A percentile compares a stretch with the other conserved stretches of the same genome.
Evolutionary conservation across 2,329 filamentous ascomycete genomes (phyloP).

Genomic region (Clonostachys rosea): DNA sequence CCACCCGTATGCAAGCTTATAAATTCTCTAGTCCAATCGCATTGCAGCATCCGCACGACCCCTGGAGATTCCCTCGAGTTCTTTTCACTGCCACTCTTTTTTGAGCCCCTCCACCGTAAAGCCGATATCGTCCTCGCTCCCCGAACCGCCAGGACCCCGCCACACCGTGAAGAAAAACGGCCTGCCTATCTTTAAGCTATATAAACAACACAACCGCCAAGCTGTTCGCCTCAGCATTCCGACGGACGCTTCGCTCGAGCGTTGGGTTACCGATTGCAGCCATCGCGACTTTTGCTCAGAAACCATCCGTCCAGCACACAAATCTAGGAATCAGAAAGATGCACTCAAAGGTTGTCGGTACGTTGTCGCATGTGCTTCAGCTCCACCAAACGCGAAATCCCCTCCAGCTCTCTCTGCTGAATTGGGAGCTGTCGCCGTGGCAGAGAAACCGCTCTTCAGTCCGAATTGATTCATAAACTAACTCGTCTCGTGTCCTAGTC

Average conservation of each 20-base stretch:
- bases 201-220: conserved; percentile 52
- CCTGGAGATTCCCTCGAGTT: no score
- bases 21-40: conserved; percentile 4
- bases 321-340: conserved; percentile 55
- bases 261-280: conserved; percentile 70
- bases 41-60: background rate
- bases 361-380: conserved; percentile 27
- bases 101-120: background rate
- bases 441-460: background rate
- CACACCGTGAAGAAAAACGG: background rate
- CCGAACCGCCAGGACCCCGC: no score
- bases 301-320: conserved; percentile 29
- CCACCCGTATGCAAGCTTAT: conserved; percentile 1
- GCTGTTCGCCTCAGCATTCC: conserved; percentile 84
- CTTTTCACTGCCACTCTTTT: background rate
- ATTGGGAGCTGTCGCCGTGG: background rate
- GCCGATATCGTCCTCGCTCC: background rate
- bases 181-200: background rate
- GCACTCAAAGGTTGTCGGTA: conserved; percentile 90
- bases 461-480: background rate
- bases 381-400: background rate
- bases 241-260: conserved; percentile 72
- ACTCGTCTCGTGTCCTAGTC: conserved; percentile 33
- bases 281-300: conserved; percentile 58
- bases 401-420: background rate